Conservation (phyloP, 768 basidiomycete species). For the Antrodiella citrinella region DNA sequence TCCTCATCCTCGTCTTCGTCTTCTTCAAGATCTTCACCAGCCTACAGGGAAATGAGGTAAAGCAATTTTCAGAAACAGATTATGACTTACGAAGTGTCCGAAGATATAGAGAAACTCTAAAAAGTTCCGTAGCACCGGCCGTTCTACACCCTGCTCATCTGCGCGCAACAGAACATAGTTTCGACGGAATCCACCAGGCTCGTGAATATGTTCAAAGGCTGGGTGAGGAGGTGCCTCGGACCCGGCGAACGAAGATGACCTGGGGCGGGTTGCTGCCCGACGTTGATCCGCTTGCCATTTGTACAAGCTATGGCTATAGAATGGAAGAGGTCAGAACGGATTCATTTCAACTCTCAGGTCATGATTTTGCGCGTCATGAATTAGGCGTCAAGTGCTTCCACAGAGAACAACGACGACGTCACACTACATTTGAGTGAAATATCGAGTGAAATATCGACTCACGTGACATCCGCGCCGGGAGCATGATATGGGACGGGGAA, state of each 20-base stretch:
- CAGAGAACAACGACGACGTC: neutral
- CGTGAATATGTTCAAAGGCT: constrained; percentile 86
- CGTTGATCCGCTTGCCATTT: constrained; percentile 84
- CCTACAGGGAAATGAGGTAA: constrained; percentile 34
- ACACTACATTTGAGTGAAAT: neutral
- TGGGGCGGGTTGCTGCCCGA: constrained; percentile 49
- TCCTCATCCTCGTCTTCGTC: constrained; percentile 56
- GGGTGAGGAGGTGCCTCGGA: constrained; percentile 50
- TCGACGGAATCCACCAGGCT: constrained; percentile 90
- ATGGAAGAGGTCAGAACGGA: neutral
- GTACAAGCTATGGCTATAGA: constrained; percentile 84
- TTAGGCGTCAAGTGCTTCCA: too few species aligned
- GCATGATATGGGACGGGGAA: constrained; percentile 89
- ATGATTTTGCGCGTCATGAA: too few species aligned
- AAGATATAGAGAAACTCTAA: constrained; percentile 93
- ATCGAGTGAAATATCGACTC: constrained; percentile 30
- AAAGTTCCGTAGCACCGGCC: constrained; percentile 69
- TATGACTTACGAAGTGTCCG: constrained; percentile 82
- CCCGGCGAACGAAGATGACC: constrained; percentile 65
- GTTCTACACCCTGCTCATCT: constrained; percentile 43
- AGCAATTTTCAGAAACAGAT: neutral
- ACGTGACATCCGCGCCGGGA: constrained; percentile 90
- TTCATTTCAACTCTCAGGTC: too few species aligned
- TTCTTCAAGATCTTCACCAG: constrained; percentile 78
- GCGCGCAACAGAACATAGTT: constrained; percentile 77